phyloP scores from a whole-genome alignment of 2,329 filamentous ascomycete species.

The Diatrype stigma region DNA sequence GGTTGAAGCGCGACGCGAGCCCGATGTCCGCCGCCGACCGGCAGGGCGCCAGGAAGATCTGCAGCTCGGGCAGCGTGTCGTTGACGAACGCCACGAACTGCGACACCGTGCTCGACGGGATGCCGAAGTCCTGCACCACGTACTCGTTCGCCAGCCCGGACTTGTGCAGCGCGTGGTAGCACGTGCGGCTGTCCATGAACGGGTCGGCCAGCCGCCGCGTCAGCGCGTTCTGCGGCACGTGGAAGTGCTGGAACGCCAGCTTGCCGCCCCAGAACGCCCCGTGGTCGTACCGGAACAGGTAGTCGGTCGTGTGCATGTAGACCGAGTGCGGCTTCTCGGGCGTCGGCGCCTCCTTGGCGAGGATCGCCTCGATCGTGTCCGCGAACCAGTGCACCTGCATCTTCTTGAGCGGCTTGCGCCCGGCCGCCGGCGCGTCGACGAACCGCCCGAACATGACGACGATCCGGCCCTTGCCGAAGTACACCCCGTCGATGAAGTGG shows the following conservation, averaged over 20 bases:
- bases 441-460: slow-evolving; percentile 49
- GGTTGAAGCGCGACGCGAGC: slow-evolving; percentile 29
- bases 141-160: slow-evolving; percentile 43
- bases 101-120: slow-evolving; percentile 23
- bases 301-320: slow-evolving; percentile 45
- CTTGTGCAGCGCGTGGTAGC: slow-evolving; percentile 38
- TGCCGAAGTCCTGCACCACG: slow-evolving; percentile 46
- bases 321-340: slow-evolving; percentile 19
- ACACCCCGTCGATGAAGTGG: slow-evolving; percentile 56
- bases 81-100: slow-evolving; percentile 26
- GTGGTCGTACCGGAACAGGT: slow-evolving; percentile 54
- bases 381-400: slow-evolving; percentile 28
- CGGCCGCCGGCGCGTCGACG: slow-evolving; percentile 37
- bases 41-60: slow-evolving; percentile 27
- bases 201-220: slow-evolving; percentile 47
- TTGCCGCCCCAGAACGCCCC: slow-evolving; percentile 52
- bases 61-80: slow-evolving; percentile 25
- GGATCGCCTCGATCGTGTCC: slow-evolving; percentile 5
- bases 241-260: slow-evolving; percentile 48
- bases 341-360: slow-evolving; percentile 23
- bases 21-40: slow-evolving; percentile 24
- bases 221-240: slow-evolving; percentile 45
- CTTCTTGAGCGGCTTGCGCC: slow-evolving; percentile 36
- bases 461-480: slow-evolving; percentile 42
- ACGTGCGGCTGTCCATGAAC: slow-evolving; percentile 42